Base-by-base conservation (phyloP, 768 basidiomycete genomes). In the Lyophyllum decastes region DNA sequence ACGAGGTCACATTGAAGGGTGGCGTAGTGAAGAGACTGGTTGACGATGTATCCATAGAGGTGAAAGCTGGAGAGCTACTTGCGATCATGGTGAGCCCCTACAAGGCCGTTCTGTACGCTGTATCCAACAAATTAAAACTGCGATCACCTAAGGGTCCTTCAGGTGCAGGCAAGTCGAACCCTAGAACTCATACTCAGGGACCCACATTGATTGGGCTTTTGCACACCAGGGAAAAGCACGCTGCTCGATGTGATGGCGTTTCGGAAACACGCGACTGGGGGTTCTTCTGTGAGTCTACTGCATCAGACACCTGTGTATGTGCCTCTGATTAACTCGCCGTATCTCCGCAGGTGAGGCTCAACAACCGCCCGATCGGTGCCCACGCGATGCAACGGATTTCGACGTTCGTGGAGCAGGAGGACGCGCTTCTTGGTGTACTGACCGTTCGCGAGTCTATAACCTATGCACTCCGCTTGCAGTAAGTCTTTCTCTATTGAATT, bases 371-470 rank as follows among this genome's bases (percentile, higher is more conserved):
- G 2, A 52, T 79, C 1, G 55, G 57, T 17, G 65, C 67, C 1
- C 56, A 53, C n/a, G 46, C 52, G 17, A 78, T 80, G 70, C 71
- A 75, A 57, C 69, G 62, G 49, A 77, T 74, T 49, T 85, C 68
- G 6, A 75, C 73, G 4, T 86, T 82, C 57, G 84, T 85, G 19
- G 84, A 86, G 66, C 85, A 87, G 60, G 80, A 82, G 58, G 85
- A 87, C 59, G 79, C 83, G 0, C 71, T 87, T 1, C 68, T 85
- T 9, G 84, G 85, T 4, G 82, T 82, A 14, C 68, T 86, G 27
- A 84, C 85, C 16, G 85, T 84, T 14, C 71, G 77, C 1, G 84
- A 87, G 66, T 82, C 82, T 0, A 73, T 87, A 27, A 60, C 72
- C 0, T 86, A 81, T 64, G 78, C 83, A 0, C 74, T 83, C 7